Evolutionary conservation across 2,329 filamentous ascomycete species (phyloP).

Genomic region (Penicillium hesseltinei): DNA sequence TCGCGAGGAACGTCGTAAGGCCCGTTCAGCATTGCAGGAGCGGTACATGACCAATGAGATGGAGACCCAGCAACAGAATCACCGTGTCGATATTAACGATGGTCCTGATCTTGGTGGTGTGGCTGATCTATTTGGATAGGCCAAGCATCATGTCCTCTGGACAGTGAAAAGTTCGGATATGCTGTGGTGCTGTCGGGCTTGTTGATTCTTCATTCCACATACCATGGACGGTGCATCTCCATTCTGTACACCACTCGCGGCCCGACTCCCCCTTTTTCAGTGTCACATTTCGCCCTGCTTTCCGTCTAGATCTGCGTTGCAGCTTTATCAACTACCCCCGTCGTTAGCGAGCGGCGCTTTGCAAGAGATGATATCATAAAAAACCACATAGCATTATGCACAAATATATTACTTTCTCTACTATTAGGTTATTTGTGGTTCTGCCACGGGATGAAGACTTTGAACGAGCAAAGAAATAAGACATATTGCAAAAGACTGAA

Average conservation of each 20-base stretch:
- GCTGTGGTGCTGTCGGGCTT: neutral
- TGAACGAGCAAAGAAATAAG: slow-evolving; percentile 12
- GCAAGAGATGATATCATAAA: slow-evolving; percentile 7
- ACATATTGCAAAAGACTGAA: slow-evolving; percentile 26
- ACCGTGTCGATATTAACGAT: slow-evolving; percentile 45
- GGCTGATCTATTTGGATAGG: slow-evolving; percentile 54
- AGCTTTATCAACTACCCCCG: slow-evolving; percentile 21
- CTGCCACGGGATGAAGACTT: neutral
- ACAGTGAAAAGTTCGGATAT: neutral
- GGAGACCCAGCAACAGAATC: slow-evolving; percentile 41
- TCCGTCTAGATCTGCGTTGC: slow-evolving; percentile 7
- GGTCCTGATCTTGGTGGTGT: slow-evolving; percentile 53
- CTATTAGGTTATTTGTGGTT: neutral
- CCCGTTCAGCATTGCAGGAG: slow-evolving; percentile 42
- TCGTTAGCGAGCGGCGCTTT: slow-evolving; percentile 14
- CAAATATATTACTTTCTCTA: neutral
- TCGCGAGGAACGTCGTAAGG: slow-evolving; percentile 43
- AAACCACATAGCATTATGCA: slow-evolving; percentile 3
- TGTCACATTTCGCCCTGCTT: slow-evolving; percentile 3
- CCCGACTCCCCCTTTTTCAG: neutral
- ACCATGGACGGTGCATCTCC: neutral
- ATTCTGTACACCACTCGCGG: neutral
- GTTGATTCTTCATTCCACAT: neutral
- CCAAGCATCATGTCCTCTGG: neutral
- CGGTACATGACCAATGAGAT: slow-evolving; percentile 47